phyloP scores from a whole-genome alignment of 768 basidiomycete species.

The Rhizopogon roseolus region DNA sequence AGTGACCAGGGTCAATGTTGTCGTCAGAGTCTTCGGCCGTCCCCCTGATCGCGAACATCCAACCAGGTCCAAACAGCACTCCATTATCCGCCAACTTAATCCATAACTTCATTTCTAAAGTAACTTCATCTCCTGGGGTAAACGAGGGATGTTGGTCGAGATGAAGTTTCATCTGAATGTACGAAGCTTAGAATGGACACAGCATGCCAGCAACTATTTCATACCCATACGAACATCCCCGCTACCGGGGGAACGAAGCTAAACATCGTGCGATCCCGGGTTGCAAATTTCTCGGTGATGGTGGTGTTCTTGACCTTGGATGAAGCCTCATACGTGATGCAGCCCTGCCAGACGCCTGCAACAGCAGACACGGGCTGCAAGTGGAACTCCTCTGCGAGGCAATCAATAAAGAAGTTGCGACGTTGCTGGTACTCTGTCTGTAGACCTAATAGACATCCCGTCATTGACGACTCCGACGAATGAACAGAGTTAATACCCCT shows the following conservation, averaged over 20 bases:
- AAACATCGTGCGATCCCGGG: conserved; percentile 36
- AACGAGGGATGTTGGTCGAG: conserved; percentile 51
- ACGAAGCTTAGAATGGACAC: background rate
- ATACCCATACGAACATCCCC: conserved; percentile 83
- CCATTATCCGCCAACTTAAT: conserved; percentile 52
- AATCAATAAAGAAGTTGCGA: conserved; percentile 63
- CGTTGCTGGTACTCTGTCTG: conserved; percentile 51
- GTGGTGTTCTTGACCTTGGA: conserved; percentile 24
- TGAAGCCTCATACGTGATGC: conserved; percentile 42
- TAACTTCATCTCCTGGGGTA: conserved; percentile 30
- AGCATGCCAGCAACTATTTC: conserved; percentile 10
- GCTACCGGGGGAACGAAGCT: conserved; percentile 71
- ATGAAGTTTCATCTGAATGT: conserved; percentile 52
- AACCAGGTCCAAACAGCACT: conserved; percentile 63
- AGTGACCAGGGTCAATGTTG: conserved; percentile 37
- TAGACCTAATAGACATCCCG: conserved; percentile 31
- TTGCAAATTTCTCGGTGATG: conserved; percentile 37
- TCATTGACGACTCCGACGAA: background rate
- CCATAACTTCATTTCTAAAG: conserved; percentile 58
- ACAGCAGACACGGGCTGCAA: conserved; percentile 33
- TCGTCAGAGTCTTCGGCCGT: conserved; percentile 26
- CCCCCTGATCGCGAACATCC: conserved; percentile 1
- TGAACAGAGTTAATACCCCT: conserved; percentile 37
- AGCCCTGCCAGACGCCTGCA: conserved; percentile 29
- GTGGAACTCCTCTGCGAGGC: conserved; percentile 58